Evolutionary conservation across 306 rosid species (phyloP).

Genomic region (Corylus heterophylla): DNA sequence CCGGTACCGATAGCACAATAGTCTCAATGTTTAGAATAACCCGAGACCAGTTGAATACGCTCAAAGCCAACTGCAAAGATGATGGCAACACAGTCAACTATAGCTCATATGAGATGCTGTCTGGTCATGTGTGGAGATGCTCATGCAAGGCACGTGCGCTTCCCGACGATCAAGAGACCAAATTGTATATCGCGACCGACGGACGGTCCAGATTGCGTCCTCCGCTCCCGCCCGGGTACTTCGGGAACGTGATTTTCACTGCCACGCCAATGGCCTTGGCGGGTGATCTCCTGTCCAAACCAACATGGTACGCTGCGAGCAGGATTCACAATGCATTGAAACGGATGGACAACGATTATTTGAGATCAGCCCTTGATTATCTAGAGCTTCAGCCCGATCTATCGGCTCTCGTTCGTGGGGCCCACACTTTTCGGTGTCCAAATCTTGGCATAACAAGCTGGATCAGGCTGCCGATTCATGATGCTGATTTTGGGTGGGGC

Average conservation of each 20-base stretch:
- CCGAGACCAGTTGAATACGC: constrained; percentile 55
- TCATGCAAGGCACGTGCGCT: constrained; percentile 69
- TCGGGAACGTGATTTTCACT: constrained; percentile 87
- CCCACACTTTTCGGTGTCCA: constrained; percentile 83
- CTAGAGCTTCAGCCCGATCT: constrained; percentile 85
- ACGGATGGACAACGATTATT: constrained; percentile 67
- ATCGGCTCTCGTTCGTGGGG: constrained; percentile 77
- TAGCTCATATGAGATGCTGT: constrained; percentile 82
- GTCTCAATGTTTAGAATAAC: constrained; percentile 69
- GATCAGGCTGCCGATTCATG: constrained; percentile 84
- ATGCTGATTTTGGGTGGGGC: constrained; percentile 98
- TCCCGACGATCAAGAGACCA: constrained; percentile 69
- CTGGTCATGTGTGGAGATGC: constrained; percentile 82
- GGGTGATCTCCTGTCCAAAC: constrained; percentile 66
- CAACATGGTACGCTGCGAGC: constrained; percentile 81
- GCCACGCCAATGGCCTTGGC: constrained; percentile 70
- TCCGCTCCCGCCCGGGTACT: constrained; percentile 77
- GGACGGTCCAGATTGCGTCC: constrained; percentile 84
- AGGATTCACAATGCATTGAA: constrained; percentile 63
- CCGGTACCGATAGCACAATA: constrained; percentile 28
- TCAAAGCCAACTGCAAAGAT: constrained; percentile 71
- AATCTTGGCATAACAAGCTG: constrained; percentile 95
- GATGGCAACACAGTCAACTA: constrained; percentile 58
- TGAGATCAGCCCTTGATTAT: constrained; percentile 81
- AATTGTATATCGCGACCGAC: constrained; percentile 80